These are phyloP conservation scores for Rhizopus sp. DNA, from an alignment of 371 early-diverging fungal species.

Conservation along the genomic window DNA sequence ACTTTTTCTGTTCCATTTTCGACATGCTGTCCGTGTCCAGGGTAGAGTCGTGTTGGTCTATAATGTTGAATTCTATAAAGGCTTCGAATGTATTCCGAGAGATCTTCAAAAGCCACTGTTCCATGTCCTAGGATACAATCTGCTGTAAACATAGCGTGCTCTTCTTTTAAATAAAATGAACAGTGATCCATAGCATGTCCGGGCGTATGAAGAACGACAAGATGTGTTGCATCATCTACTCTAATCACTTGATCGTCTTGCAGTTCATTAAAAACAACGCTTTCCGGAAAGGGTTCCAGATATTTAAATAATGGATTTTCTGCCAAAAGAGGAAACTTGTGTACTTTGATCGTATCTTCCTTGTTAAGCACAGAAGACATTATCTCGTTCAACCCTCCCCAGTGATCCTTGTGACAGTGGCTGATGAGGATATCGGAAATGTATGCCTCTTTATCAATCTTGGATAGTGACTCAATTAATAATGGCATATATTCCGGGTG, in stretches of 20 bases:
- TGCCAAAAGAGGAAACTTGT: slow-evolving; percentile 27
- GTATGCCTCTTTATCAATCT: slow-evolving; percentile 40
- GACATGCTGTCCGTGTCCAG: slow-evolving; percentile 64
- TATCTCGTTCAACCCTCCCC: slow-evolving; percentile 66
- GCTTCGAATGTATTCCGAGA: slow-evolving; percentile 63
- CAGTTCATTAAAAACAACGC: slow-evolving; percentile 26
- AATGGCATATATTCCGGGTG: slow-evolving; percentile 60
- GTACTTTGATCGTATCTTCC: slow-evolving; percentile 23
- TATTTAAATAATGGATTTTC: slow-evolving; percentile 10
- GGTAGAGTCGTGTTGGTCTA: slow-evolving; percentile 29
- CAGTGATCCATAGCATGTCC: slow-evolving; percentile 78
- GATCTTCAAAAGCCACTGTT: slow-evolving; percentile 68
- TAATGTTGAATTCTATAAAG: slow-evolving; percentile 48
- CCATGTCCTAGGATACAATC: slow-evolving; percentile 80
- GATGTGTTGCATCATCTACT: slow-evolving; percentile 48
- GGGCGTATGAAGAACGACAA: slow-evolving; percentile 60
- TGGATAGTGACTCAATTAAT: slow-evolving; percentile 47
- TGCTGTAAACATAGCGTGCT: slow-evolving; percentile 67
- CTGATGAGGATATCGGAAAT: slow-evolving; percentile 75
- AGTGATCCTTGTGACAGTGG: slow-evolving; percentile 84
- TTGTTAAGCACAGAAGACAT: slow-evolving; percentile 31
- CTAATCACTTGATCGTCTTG: slow-evolving; percentile 52
- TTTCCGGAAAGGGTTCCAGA: slow-evolving; percentile 29
- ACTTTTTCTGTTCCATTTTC: slow-evolving; percentile 29
- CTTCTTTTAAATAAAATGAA: slow-evolving; percentile 62